These are phyloP conservation scores for Microcyclospora pomicola DNA, from an alignment of 2,329 filamentous ascomycete species.

Conservation along the genomic window DNA sequence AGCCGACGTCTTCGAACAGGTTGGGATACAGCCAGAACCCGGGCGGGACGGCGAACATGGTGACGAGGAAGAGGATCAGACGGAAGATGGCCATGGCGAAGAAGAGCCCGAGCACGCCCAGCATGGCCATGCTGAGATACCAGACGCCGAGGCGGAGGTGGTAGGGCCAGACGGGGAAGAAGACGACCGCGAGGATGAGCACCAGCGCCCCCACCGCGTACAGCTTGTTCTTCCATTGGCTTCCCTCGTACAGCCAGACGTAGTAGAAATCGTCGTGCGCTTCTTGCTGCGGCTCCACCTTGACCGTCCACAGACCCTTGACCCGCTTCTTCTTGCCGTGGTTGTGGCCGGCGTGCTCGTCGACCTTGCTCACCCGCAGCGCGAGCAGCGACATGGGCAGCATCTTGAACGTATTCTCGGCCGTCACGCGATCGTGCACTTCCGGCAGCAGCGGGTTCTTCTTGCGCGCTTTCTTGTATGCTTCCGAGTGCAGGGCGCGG, in stretches of 20 bases:
- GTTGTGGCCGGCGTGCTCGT: slow-evolving; percentile 62
- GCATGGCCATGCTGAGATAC: slow-evolving; percentile 90
- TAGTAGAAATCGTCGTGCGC: slow-evolving; percentile 80
- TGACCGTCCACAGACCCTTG: slow-evolving; percentile 93
- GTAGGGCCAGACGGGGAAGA: slow-evolving; percentile 94
- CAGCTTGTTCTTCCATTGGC: slow-evolving; percentile 84
- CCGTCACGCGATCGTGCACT: slow-evolving; percentile 73
- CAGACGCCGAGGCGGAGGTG: slow-evolving; percentile 85
- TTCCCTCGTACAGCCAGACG: slow-evolving; percentile 89
- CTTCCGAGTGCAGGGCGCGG: slow-evolving; percentile 73
- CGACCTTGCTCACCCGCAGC: slow-evolving; percentile 71
- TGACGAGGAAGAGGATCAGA: slow-evolving; percentile 84
- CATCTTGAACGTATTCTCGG: slow-evolving; percentile 89
- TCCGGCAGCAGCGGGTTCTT: slow-evolving; percentile 83
- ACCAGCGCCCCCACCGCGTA: slow-evolving; percentile 75
- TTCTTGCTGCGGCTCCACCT: slow-evolving; percentile 92
- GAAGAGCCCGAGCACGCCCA: slow-evolving; percentile 81
- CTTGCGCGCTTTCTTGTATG: slow-evolving; percentile 74
- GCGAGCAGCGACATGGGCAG: slow-evolving; percentile 89
- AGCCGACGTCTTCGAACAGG: slow-evolving; percentile 94
- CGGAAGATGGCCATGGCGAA: slow-evolving; percentile 97
- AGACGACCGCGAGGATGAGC: slow-evolving; percentile 73
- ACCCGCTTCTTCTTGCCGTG: slow-evolving; percentile 66
- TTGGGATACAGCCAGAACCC: slow-evolving; percentile 98
- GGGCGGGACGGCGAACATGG: slow-evolving; percentile 69